Percentiles rank a stretch among this genome's conserved stretches.
phyloP scores from a whole-genome alignment of 2,329 filamentous ascomycete genomes.

The Claviceps sp. region DNA sequence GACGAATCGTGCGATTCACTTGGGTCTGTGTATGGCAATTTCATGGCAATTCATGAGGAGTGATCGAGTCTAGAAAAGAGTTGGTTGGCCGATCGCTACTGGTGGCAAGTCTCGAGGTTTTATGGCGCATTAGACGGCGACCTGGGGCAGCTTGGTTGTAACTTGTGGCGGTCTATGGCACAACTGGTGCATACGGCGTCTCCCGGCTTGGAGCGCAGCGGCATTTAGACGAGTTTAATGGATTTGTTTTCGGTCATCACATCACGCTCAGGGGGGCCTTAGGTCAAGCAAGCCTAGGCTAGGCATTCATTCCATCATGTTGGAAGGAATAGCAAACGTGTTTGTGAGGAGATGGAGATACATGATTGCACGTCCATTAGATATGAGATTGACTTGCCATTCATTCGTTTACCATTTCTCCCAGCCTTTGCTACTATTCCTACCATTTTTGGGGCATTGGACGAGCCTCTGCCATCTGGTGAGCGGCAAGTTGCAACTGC shows the following conservation, averaged over 20 bases:
- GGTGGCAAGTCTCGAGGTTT: conserved; percentile 2
- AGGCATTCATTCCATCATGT: too few relatives aligned
- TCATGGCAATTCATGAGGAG: conserved; percentile 4
- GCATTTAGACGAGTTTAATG: not conserved
- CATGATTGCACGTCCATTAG: too few relatives aligned
- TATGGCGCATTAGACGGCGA: conserved; percentile 2
- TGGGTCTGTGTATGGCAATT: conserved; percentile 7
- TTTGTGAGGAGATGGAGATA: too few relatives aligned
- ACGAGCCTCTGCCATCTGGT: too few relatives aligned
- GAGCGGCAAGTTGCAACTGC: too few relatives aligned
- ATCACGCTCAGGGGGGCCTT: too few relatives aligned
- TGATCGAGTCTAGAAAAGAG: not conserved
- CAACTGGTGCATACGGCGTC: conserved; percentile 5
- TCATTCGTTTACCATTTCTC: too few relatives aligned
- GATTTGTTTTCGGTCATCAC: not conserved
- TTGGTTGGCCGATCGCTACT: conserved; percentile 4
- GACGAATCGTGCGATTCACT: conserved; percentile 14
- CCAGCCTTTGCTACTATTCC: too few relatives aligned
- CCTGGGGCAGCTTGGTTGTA: not conserved
- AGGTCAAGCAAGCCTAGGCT: too few relatives aligned
- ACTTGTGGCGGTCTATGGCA: conserved; percentile 3
- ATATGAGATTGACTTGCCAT: too few relatives aligned
- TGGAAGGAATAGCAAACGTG: too few relatives aligned
- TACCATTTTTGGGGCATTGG: too few relatives aligned
- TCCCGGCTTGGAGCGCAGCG: conserved; percentile 4